These are phyloP conservation scores for Taxillus chinensis DNA, from an alignment of 164 flowering plant genomes.

Conservation along the genomic window DNA sequence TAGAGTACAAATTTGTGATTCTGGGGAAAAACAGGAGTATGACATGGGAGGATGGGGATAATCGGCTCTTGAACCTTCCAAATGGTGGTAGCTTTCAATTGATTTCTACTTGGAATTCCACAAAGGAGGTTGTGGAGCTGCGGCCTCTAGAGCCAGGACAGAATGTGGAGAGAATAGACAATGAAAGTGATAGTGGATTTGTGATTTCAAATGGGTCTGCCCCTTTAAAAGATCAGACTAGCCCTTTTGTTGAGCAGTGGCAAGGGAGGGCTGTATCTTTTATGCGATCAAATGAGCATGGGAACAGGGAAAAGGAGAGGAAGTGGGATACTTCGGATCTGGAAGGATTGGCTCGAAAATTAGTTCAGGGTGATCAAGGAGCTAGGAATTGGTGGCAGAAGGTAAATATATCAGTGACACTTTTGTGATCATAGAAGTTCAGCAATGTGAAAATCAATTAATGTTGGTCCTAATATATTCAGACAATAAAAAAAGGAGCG, in stretches of 20 bases:
- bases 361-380: conserved; percentile 70
- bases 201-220: conserved; percentile 7
- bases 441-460: background rate
- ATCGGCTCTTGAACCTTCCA: conserved; percentile 50
- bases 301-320: conserved; percentile 35
- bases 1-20: conserved; percentile 75
- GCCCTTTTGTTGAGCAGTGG: conserved; percentile 89
- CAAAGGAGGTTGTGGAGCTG: conserved; percentile 42
- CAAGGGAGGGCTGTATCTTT: conserved; percentile 63
- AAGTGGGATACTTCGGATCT: conserved; percentile 78
- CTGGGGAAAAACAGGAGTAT: conserved; percentile 30
- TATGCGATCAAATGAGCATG: conserved; percentile 80
- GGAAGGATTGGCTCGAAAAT: conserved; percentile 53
- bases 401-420: conserved; percentile 28
- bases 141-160: conserved; percentile 19
- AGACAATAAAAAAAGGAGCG: no score
- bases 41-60: conserved; percentile 73
- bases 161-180: conserved; percentile 12
- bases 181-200: conserved; percentile 19
- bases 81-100: conserved; percentile 40
- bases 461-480: no score
- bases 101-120: conserved; percentile 63
- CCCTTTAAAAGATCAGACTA: conserved; percentile 26
- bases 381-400: conserved; percentile 90
- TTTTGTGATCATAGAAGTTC: background rate